These are phyloP conservation scores for Neophaeococcomyces mojaviensis DNA, from an alignment of 2,329 filamentous ascomycete species.

Conservation along the genomic window DNA sequence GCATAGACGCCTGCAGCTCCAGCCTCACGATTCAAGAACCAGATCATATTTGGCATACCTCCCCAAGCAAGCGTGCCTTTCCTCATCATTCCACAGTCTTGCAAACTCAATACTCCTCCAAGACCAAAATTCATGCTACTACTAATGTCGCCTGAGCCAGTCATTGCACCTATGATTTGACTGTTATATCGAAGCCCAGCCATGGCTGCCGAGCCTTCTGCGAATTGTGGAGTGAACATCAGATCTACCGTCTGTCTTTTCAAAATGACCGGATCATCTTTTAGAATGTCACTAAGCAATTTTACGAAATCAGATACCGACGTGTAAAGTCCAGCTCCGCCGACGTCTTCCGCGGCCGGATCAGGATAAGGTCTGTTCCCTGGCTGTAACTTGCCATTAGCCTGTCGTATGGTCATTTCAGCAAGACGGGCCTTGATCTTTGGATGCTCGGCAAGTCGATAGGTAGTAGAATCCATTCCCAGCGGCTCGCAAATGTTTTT, in stretches of 20 bases:
- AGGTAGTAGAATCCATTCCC: conserved; percentile 27
- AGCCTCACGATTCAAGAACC: conserved; percentile 9
- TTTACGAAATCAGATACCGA: conserved; percentile 26
- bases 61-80: conserved; percentile 4
- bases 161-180: too few relatives aligned
- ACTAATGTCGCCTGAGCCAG: too few relatives aligned
- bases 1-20: conserved; percentile 8
- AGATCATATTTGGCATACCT: conserved; percentile 2
- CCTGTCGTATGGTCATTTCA: too few relatives aligned
- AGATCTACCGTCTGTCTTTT: conserved; percentile 19
- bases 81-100: conserved; percentile 6
- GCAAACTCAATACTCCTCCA: conserved; percentile 4
- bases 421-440: too few relatives aligned
- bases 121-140: conserved; percentile 8
- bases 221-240: conserved; percentile 16
- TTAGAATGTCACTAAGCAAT: conserved; percentile 26
- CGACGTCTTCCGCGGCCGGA: conserved; percentile 33
- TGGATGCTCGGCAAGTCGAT: too few relatives aligned
- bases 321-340: conserved; percentile 39
- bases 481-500: conserved; percentile 8
- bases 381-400: conserved; percentile 30
- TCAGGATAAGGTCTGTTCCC: conserved; percentile 27
- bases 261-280: conserved; percentile 27
- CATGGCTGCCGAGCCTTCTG: too few relatives aligned
- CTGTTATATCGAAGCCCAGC: too few relatives aligned